phyloP scores from a whole-genome alignment of 768 basidiomycete genomes.

The Lactarius evosmus region DNA sequence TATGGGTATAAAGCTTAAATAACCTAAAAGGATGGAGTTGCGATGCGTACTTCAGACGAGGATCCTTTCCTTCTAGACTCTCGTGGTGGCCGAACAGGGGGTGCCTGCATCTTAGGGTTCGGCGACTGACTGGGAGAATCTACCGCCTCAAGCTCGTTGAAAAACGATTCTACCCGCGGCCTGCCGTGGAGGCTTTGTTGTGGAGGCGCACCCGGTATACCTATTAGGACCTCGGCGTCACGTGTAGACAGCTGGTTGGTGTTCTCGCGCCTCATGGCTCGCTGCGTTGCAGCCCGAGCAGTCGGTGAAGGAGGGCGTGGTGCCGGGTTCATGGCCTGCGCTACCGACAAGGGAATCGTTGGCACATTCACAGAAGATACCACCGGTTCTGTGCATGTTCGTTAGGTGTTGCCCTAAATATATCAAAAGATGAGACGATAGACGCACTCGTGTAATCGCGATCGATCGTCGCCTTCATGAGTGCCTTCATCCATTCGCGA shows the following conservation, averaged over 20 bases:
- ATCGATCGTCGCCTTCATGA: conserved; percentile 98
- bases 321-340: conserved; percentile 94
- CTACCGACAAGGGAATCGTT: conserved; percentile 90
- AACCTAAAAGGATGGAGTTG: not conserved
- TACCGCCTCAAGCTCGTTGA: conserved; percentile 33
- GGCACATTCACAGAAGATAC: conserved; percentile 96
- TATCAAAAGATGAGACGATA: not conserved
- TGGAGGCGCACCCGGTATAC: conserved; percentile 50
- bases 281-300: conserved; percentile 83
- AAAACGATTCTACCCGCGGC: conserved; percentile 52
- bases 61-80: conserved; percentile 50
- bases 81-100: conserved; percentile 66
- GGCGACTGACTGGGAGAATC: conserved; percentile 12
- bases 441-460: conserved; percentile 85
- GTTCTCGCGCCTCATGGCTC: conserved; percentile 80
- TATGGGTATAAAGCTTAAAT: conserved; percentile 6
- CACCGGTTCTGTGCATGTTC: conserved; percentile 64
- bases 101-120: conserved; percentile 33
- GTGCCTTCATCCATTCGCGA: conserved; percentile 99
- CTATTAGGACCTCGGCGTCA: conserved; percentile 68
- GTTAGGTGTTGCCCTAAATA: not conserved
- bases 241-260: conserved; percentile 76
- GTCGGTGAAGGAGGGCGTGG: conserved; percentile 92
- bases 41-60: conserved; percentile 28
- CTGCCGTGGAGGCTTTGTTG: conserved; percentile 31